A percentile compares a stretch with the other conserved stretches of the same genome.
These are phyloP conservation scores for Zygnema cylindricum DNA, from an alignment of 139 green algal genomes.

Conservation along the genomic window DNA sequence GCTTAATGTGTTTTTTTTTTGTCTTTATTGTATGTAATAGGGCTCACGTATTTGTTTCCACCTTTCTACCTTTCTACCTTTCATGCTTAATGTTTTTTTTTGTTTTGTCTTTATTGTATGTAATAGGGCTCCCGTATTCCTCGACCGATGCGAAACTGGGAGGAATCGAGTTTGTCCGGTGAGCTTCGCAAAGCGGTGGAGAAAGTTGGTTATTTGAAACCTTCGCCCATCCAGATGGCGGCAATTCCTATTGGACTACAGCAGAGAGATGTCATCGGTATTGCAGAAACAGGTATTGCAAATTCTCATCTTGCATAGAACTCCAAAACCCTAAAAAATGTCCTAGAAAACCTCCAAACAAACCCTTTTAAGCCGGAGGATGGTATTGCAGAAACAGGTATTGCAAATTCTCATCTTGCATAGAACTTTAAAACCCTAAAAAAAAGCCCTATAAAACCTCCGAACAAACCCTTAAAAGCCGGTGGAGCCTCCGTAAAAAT, in stretches of 20 bases:
- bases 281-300: conserved; percentile 82
- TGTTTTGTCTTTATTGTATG: neutral
- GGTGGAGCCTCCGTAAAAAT: too few species aligned
- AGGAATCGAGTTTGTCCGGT: conserved; percentile 60
- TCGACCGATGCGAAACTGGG: conserved; percentile 67
- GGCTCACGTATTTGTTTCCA: neutral
- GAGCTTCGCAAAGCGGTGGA: conserved; percentile 61
- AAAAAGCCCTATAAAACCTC: too few species aligned
- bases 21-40: neutral
- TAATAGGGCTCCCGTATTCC: conserved; percentile 58
- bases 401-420: neutral
- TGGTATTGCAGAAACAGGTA: conserved; percentile 89
- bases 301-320: too few species aligned
- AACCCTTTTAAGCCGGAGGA: too few species aligned
- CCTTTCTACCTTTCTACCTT: neutral
- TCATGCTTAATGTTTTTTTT: neutral
- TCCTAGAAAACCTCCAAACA: too few species aligned
- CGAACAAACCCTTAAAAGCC: too few species aligned
- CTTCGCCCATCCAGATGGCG: conserved; percentile 96
- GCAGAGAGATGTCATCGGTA: conserved; percentile 93
- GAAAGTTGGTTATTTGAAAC: conserved; percentile 88
- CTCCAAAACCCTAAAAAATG: too few species aligned
- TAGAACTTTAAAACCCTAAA: too few species aligned
- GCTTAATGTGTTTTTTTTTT: neutral
- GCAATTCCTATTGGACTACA: conserved; percentile 92